A percentile compares a stretch with the other conserved stretches of the same genome.
These are phyloP conservation scores for Infundibulicybe gibba DNA, from an alignment of 768 basidiomycete species.

Conservation along the genomic window DNA sequence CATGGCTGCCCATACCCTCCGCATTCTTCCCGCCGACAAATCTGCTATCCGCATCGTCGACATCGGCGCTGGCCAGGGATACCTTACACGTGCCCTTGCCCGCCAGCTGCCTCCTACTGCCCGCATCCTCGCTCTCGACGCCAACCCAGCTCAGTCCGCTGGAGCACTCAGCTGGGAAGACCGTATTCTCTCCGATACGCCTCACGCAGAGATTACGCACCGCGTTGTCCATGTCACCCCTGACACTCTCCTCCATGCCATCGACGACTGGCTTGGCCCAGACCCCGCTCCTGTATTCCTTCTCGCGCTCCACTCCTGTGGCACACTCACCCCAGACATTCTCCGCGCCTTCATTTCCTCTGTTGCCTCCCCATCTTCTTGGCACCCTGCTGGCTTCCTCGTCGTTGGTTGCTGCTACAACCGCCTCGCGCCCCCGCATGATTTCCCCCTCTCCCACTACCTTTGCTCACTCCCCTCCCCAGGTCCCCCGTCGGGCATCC, in stretches of 20 bases:
- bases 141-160: conserved; percentile 51
- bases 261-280: conserved; percentile 49
- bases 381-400: conserved; percentile 52
- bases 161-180: conserved; percentile 34
- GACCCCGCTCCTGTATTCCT: conserved; percentile 47
- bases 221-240: conserved; percentile 53
- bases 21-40: conserved; percentile 15
- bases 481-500: too few relatives aligned
- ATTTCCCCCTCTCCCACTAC: conserved; percentile 51
- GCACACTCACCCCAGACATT: conserved; percentile 66
- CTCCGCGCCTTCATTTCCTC: conserved; percentile 44
- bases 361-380: conserved; percentile 16
- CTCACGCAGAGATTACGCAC: conserved; percentile 41
- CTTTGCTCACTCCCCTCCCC: conserved; percentile 28
- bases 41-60: conserved; percentile 51
- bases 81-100: conserved; percentile 53
- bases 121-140: conserved; percentile 67
- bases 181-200: conserved; percentile 5
- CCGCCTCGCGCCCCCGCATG: conserved; percentile 45
- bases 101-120: conserved; percentile 20
- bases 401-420: conserved; percentile 83
- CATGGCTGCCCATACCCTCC: conserved; percentile 46
- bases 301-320: conserved; percentile 74
- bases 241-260: conserved; percentile 36
- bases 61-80: conserved; percentile 71